A percentile compares a stretch with the other conserved stretches of the same genome.
These are phyloP conservation scores for Fusarium sp. DNA, from an alignment of 2,329 filamentous ascomycete species.

Conservation along the genomic window DNA sequence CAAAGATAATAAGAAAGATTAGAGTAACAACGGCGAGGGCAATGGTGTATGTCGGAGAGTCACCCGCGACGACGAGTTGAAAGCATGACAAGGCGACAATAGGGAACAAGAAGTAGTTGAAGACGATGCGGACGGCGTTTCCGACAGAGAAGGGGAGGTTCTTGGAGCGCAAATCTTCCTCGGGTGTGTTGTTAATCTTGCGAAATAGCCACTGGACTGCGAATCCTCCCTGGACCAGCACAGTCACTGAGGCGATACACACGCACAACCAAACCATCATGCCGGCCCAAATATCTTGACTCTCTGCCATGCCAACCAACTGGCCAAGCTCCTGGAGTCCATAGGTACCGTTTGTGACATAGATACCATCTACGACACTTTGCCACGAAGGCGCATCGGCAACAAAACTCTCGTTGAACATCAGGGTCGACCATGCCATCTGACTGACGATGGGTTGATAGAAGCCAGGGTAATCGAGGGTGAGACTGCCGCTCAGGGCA, in stretches of 20 bases:
- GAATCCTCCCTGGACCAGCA: slow-evolving; percentile 82
- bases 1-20: slow-evolving; percentile 76
- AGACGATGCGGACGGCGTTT: slow-evolving; percentile 84
- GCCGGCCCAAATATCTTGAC: slow-evolving; percentile 88
- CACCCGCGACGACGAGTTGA: slow-evolving; percentile 80
- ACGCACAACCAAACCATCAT: slow-evolving; percentile 92
- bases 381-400: slow-evolving; percentile 72
- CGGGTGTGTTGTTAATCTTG: slow-evolving; percentile 74
- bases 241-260: slow-evolving; percentile 74
- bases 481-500: slow-evolving; percentile 86
- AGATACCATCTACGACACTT: slow-evolving; percentile 85
- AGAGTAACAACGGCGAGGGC: slow-evolving; percentile 81
- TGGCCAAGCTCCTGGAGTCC: slow-evolving; percentile 84
- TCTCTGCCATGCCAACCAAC: slow-evolving; percentile 80
- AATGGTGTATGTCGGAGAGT: slow-evolving; percentile 76
- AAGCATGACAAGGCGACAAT: slow-evolving; percentile 89
- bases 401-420: slow-evolving; percentile 94
- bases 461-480: slow-evolving; percentile 90
- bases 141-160: slow-evolving; percentile 88
- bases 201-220: slow-evolving; percentile 80
- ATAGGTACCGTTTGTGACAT: slow-evolving; percentile 79
- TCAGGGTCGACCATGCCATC: slow-evolving; percentile 85
- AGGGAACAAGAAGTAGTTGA: slow-evolving; percentile 92
- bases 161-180: slow-evolving; percentile 90
- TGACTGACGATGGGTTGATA: slow-evolving; percentile 93